Evolutionary conservation across 1,139 yeast genomes (phyloP).

Genomic region (Saccharomyces hybrid): DNA sequence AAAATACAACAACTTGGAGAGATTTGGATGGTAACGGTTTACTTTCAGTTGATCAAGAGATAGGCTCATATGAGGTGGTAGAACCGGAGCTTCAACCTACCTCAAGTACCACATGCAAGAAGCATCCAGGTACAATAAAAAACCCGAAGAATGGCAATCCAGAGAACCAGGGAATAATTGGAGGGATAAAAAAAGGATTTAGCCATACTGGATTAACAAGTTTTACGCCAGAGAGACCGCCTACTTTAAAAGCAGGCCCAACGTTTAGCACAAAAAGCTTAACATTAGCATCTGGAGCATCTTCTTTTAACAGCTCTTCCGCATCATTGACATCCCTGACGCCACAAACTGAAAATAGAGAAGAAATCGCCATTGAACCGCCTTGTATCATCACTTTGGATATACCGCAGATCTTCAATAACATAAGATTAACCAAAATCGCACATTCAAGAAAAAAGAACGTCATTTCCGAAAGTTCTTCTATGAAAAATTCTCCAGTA

Average conservation of each 20-base stretch:
- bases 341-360: slow-evolving; percentile 9
- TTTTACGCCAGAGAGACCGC: slow-evolving; percentile 1
- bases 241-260: neutral
- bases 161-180: slow-evolving; percentile 1
- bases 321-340: slow-evolving; percentile 9
- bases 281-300: neutral
- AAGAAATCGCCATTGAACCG: slow-evolving; percentile 11
- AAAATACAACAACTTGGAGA: slow-evolving; percentile 29
- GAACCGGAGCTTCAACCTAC: slow-evolving; percentile 3
- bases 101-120: neutral
- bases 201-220: slow-evolving; percentile 5
- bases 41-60: slow-evolving; percentile 26
- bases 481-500: slow-evolving; percentile 27
- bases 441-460: slow-evolving; percentile 7
- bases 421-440: slow-evolving; percentile 21
- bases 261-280: neutral
- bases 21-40: slow-evolving; percentile 33
- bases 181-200: slow-evolving; percentile 4
- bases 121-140: neutral
- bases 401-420: slow-evolving; percentile 26
- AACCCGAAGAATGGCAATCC: neutral
- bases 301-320: slow-evolving; percentile 6
- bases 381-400: slow-evolving; percentile 27
- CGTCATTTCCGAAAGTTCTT: slow-evolving; percentile 9
- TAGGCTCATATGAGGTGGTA: slow-evolving; percentile 18